These are phyloP conservation scores for Pleurotus citrinopileatus DNA, from an alignment of 768 basidiomycete genomes.

Conservation along the genomic window DNA sequence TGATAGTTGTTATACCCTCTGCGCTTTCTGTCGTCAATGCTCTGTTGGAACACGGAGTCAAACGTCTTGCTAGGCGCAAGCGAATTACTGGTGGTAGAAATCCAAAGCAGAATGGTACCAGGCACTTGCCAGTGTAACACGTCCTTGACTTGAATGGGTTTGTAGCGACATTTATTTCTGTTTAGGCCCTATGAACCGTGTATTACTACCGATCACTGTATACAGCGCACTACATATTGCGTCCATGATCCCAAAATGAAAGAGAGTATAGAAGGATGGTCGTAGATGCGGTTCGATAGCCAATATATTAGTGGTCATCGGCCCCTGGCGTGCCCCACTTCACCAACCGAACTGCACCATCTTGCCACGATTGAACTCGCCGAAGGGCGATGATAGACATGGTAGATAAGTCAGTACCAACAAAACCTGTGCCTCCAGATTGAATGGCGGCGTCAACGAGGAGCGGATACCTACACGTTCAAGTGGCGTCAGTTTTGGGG, in stretches of 20 bases:
- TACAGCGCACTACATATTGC: slow-evolving; percentile 5
- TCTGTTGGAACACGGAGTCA: slow-evolving; percentile 27
- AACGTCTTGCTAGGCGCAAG: slow-evolving; percentile 25
- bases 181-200: too few relatives aligned
- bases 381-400: slow-evolving; percentile 66
- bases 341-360: slow-evolving; percentile 47
- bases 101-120: too few relatives aligned
- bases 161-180: too few relatives aligned
- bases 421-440: slow-evolving; percentile 61
- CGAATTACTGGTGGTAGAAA: too few relatives aligned
- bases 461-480: slow-evolving; percentile 58
- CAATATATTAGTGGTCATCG: slow-evolving; percentile 46
- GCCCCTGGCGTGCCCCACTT: slow-evolving; percentile 58
- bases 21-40: slow-evolving; percentile 30
- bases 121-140: too few relatives aligned
- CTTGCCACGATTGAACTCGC: slow-evolving; percentile 66
- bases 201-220: not conserved
- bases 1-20: slow-evolving; percentile 38
- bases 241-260: slow-evolving; percentile 1
- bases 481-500: not conserved
- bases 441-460: slow-evolving; percentile 74
- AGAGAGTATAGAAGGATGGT: not conserved
- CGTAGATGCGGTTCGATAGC: not conserved
- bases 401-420: slow-evolving; percentile 71
- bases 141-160: too few relatives aligned